Evolutionary conservation across 2,329 filamentous ascomycete genomes (phyloP).

Genomic region (Aspergillus tanneri): DNA sequence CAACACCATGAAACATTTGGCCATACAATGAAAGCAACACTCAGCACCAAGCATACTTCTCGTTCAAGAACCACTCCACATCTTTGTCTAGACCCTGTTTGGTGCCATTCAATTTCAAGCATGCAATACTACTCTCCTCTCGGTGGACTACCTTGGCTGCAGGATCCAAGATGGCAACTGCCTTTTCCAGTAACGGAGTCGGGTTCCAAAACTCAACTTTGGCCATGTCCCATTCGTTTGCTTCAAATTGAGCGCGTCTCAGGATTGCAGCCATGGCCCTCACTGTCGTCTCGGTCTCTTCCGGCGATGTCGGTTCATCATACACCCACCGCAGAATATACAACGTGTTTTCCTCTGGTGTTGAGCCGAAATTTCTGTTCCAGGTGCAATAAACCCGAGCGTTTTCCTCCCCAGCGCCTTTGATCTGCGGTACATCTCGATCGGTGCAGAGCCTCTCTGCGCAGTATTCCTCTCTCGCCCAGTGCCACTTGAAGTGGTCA

Average conservation of each 20-base stretch:
- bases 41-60: constrained; percentile 52
- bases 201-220: constrained; percentile 85
- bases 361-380: constrained; percentile 42
- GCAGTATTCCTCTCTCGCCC: constrained; percentile 78
- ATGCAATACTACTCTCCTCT: constrained; percentile 48
- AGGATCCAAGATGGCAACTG: constrained; percentile 41
- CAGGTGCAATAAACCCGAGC: constrained; percentile 42
- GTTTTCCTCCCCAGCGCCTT: constrained; percentile 65
- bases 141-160: constrained; percentile 43
- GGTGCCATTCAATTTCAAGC: constrained; percentile 49
- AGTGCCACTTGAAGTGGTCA: constrained; percentile 71
- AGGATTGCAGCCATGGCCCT: constrained; percentile 63
- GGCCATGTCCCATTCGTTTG: constrained; percentile 67
- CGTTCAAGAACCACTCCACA: constrained; percentile 49
- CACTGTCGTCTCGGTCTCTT: constrained; percentile 51
- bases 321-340: constrained; percentile 46
- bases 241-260: constrained; percentile 66
- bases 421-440: constrained; percentile 53
- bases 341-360: constrained; percentile 38
- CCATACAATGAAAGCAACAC: neutral
- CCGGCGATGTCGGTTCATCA: constrained; percentile 37
- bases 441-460: constrained; percentile 60
- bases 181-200: constrained; percentile 51
- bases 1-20: neutral
- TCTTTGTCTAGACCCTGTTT: constrained; percentile 37